Evolutionary conservation across 768 basidiomycete genomes (phyloP).

Genomic region (Obba rivulosa): DNA sequence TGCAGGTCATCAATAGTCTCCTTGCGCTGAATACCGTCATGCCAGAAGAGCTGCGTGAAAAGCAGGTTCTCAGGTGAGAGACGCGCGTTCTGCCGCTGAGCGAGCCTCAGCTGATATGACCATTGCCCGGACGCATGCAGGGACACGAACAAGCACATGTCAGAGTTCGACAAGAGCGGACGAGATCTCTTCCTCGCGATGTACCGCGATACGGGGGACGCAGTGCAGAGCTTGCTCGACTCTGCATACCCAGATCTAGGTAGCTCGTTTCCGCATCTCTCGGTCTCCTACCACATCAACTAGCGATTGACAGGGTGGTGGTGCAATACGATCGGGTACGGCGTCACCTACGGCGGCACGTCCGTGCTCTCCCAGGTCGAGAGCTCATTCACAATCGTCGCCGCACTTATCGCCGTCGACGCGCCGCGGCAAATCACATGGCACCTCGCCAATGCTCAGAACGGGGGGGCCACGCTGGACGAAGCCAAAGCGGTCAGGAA

Average conservation of each 20-base stretch:
- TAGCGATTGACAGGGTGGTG: slow-evolving; percentile 46
- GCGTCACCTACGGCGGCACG: slow-evolving; percentile 46
- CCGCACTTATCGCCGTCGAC: slow-evolving; percentile 56
- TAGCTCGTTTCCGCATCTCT: slow-evolving; percentile 22
- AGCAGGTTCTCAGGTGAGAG: slow-evolving; percentile 38
- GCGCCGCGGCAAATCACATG: slow-evolving; percentile 60
- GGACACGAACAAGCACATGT: slow-evolving; percentile 34
- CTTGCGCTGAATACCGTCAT: slow-evolving; percentile 44
- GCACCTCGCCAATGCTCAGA: slow-evolving; percentile 55
- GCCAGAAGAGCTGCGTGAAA: slow-evolving; percentile 48
- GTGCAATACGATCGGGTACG: slow-evolving; percentile 50
- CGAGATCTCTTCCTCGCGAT: slow-evolving; percentile 38
- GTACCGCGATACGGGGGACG: slow-evolving; percentile 51
- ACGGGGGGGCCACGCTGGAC: slow-evolving; percentile 48
- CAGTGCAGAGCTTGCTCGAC: slow-evolving; percentile 43
- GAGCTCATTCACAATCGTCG: slow-evolving; percentile 56
- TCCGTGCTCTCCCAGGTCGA: slow-evolving; percentile 45
- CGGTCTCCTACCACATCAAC: neutral
- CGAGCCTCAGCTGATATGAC: neutral
- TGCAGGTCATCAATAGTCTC: slow-evolving; percentile 55
- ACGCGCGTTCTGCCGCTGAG: neutral
- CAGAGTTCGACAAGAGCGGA: slow-evolving; percentile 40
- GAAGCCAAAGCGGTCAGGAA: slow-evolving; percentile 49
- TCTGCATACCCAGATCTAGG: slow-evolving; percentile 61
- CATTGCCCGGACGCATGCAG: slow-evolving; percentile 22